Evolutionary conservation across 257 asterid genomes (phyloP).

Genomic region (Solanum corneliomulleri): DNA sequence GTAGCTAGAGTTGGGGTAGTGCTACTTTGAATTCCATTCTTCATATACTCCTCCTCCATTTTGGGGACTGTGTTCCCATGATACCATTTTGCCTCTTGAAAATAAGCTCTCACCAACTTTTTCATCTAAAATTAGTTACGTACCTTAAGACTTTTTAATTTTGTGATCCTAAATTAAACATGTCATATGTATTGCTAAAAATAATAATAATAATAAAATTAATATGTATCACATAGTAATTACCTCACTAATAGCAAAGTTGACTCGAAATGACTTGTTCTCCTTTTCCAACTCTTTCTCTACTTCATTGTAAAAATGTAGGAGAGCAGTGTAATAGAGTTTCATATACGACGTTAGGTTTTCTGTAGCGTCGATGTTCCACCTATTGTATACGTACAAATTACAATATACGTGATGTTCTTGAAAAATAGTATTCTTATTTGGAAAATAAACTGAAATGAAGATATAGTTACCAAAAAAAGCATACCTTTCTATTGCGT

Average conservation of each 20-base stretch:
- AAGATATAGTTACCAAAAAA: too few relatives aligned
- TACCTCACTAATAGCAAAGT: not conserved
- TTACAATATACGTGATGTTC: too few relatives aligned
- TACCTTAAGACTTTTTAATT: too few relatives aligned
- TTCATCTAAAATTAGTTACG: constrained; percentile 7
- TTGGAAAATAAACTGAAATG: not conserved
- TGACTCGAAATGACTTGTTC: not conserved
- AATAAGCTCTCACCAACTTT: constrained; percentile 4
- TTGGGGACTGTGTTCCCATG: not conserved
- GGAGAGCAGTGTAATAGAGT: not conserved
- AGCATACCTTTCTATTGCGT: not conserved
- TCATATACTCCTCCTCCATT: not conserved
- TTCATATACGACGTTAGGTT: constrained; percentile 8
- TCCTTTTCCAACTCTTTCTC: constrained; percentile 2
- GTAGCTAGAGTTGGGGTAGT: not conserved
- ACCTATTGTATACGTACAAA: not conserved
- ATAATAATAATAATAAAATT: too few relatives aligned
- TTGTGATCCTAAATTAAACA: too few relatives aligned
- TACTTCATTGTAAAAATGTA: constrained; percentile 3
- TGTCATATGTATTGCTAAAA: too few relatives aligned
- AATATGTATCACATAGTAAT: not conserved
- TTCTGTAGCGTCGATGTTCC: constrained; percentile 1
- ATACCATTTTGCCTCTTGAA: constrained; percentile 15
- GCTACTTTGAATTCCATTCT: not conserved
- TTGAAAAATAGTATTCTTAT: too few relatives aligned